These are phyloP conservation scores for Gaeumannomyces tritici DNA, from an alignment of 2,329 filamentous ascomycete species.

Conservation along the genomic window DNA sequence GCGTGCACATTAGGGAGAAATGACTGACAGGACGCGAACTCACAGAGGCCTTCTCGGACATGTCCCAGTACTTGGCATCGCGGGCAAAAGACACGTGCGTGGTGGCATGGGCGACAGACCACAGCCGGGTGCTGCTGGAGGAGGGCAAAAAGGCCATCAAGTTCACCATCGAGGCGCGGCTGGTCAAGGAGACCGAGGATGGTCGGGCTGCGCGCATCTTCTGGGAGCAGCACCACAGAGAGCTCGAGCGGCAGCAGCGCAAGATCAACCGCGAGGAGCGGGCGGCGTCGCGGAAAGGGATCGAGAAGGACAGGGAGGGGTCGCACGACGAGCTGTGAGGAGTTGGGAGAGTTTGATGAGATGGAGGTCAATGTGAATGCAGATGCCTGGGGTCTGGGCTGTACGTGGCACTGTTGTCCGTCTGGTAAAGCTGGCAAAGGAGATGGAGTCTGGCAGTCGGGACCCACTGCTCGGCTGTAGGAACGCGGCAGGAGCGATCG, in stretches of 20 bases:
- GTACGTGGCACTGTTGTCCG: too few relatives aligned
- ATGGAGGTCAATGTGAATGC: too few relatives aligned
- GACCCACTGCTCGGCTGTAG: too few relatives aligned
- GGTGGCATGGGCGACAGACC: conserved; percentile 16
- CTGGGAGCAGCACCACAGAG: conserved; percentile 18
- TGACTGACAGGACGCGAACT: not conserved
- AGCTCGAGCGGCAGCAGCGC: conserved; percentile 14
- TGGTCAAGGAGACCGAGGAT: conserved; percentile 12
- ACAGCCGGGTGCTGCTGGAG: conserved; percentile 12
- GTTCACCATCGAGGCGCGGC: conserved; percentile 17
- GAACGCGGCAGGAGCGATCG: too few relatives aligned
- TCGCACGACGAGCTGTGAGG: conserved; percentile 14
- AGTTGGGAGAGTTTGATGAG: too few relatives aligned
- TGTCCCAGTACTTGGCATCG: conserved; percentile 12
- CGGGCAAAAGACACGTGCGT: conserved; percentile 13
- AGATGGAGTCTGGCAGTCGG: too few relatives aligned
- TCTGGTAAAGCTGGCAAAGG: too few relatives aligned
- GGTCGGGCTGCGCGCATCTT: conserved; percentile 15
- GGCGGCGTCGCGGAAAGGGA: conserved; percentile 9
- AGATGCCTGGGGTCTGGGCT: too few relatives aligned
- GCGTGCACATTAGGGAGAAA: not conserved
- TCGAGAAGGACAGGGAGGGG: conserved; percentile 7
- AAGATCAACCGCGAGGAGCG: conserved; percentile 14
- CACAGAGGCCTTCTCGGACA: conserved; percentile 9
- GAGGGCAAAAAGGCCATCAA: conserved; percentile 11